These are phyloP conservation scores for Chaetomium sp. DNA, from an alignment of 2,329 filamentous ascomycete genomes.

Conservation along the genomic window DNA sequence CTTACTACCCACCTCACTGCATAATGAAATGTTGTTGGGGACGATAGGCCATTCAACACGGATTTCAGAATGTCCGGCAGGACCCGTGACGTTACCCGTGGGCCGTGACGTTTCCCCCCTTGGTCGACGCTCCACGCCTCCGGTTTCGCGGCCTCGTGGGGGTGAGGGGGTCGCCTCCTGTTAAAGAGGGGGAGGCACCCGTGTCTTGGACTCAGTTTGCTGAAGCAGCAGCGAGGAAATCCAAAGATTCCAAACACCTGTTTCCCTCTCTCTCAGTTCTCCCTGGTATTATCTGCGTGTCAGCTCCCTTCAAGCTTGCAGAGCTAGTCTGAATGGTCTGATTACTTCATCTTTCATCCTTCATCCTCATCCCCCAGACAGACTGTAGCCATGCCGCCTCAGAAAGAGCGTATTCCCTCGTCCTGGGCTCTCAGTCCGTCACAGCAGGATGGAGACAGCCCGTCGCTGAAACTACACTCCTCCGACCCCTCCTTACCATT, in stretches of 20 bases:
- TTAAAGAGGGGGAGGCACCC: background rate
- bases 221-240: too few relatives aligned
- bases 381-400: background rate
- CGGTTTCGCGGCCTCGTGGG: background rate
- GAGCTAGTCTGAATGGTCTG: background rate
- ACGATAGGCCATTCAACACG: too few relatives aligned
- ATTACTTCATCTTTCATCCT: background rate
- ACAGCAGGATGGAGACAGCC: background rate
- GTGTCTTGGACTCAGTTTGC: background rate
- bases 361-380: background rate
- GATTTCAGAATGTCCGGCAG: background rate
- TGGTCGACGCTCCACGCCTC: background rate
- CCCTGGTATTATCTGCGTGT: background rate
- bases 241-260: too few relatives aligned
- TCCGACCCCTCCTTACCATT: conserved; percentile 2
- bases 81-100: background rate
- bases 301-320: background rate
- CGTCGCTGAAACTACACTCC: background rate
- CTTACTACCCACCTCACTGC: too few relatives aligned
- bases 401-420: conserved; percentile 2
- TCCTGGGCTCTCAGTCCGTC: background rate
- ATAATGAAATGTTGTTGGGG: too few relatives aligned
- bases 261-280: too few relatives aligned
- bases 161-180: background rate
- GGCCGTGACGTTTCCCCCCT: background rate